These are phyloP conservation scores for Kwoniella shivajii DNA, from an alignment of 1,284 basidiomycete genomes.

Conservation along the genomic window DNA sequence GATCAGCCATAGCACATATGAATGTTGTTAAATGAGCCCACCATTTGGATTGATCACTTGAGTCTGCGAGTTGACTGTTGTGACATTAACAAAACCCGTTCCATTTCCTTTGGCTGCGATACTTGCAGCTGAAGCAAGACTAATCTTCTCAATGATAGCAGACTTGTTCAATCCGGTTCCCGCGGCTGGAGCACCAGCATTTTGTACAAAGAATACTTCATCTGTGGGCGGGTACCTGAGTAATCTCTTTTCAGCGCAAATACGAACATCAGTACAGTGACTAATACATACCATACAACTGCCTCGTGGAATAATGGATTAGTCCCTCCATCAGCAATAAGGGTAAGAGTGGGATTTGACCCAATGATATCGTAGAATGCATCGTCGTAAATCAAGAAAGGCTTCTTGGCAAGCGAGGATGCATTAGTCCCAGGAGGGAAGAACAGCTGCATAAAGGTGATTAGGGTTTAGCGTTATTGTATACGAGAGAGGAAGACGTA, in stretches of 20 bases:
- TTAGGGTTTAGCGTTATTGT: not conserved
- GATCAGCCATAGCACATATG: not conserved
- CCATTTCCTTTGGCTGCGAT: constrained; percentile 54
- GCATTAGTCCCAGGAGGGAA: constrained; percentile 37
- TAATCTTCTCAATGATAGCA: constrained; percentile 57
- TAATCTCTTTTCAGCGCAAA: not conserved
- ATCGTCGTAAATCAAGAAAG: constrained; percentile 68
- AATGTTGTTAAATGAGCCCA: constrained; percentile 9
- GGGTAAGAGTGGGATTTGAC: constrained; percentile 60
- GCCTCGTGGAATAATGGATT: constrained; percentile 75
- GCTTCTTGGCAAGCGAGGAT: constrained; percentile 32
- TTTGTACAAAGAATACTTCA: constrained; percentile 61
- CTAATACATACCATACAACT: constrained; percentile 59
- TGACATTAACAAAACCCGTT: constrained; percentile 58
- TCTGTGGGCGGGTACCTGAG: constrained; percentile 60
- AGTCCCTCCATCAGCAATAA: constrained; percentile 61
- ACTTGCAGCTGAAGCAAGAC: constrained; percentile 51
- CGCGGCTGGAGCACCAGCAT: constrained; percentile 56
- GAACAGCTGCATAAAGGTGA: constrained; percentile 34
- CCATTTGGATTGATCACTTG: constrained; percentile 74
- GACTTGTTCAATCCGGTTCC: constrained; percentile 56
- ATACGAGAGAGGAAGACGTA: constrained; percentile 19
- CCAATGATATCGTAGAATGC: constrained; percentile 67
- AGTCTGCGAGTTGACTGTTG: constrained; percentile 54
- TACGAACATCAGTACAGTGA: not conserved